Evolutionary conservation across 371 early-diverging fungal species (phyloP).

Genomic region (Mortierella polycephala): DNA sequence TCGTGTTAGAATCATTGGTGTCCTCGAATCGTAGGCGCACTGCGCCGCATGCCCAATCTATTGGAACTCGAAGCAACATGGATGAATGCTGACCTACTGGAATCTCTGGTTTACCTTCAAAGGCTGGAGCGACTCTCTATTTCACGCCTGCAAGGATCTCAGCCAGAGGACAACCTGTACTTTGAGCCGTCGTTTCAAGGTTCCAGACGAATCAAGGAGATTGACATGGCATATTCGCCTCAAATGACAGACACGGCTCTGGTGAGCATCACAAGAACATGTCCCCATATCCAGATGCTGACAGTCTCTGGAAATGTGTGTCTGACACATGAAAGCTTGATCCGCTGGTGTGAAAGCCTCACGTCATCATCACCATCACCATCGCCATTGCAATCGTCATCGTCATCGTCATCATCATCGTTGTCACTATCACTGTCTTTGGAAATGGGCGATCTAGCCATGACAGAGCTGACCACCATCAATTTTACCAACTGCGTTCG

Average conservation of each 20-base stretch:
- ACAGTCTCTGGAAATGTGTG: constrained; percentile 22
- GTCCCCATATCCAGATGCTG: constrained; percentile 22
- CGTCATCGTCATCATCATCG: neutral
- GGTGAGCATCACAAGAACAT: constrained; percentile 20
- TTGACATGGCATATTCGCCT: constrained; percentile 25
- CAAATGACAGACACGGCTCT: constrained; percentile 22
- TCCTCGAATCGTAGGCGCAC: constrained; percentile 9
- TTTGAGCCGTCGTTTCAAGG: constrained; percentile 32
- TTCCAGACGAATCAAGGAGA: constrained; percentile 13
- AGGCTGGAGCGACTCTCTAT: constrained; percentile 29
- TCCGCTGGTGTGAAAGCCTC: constrained; percentile 22
- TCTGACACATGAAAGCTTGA: constrained; percentile 25
- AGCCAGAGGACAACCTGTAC: constrained; percentile 20
- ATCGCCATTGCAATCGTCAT: neutral
- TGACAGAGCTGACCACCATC: constrained; percentile 26
- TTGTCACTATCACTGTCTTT: neutral
- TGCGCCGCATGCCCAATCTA: constrained; percentile 30
- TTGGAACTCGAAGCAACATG: constrained; percentile 29
- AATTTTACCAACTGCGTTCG: constrained; percentile 32
- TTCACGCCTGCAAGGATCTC: constrained; percentile 31
- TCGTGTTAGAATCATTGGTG: constrained; percentile 36
- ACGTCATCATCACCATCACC: neutral
- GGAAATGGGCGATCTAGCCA: neutral
- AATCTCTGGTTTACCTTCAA: constrained; percentile 20
- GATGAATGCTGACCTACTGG: constrained; percentile 41